Conservation (phyloP, 1,284 basidiomycete genomes). For the Apiotrichum mycotoxinovorans region DNA sequence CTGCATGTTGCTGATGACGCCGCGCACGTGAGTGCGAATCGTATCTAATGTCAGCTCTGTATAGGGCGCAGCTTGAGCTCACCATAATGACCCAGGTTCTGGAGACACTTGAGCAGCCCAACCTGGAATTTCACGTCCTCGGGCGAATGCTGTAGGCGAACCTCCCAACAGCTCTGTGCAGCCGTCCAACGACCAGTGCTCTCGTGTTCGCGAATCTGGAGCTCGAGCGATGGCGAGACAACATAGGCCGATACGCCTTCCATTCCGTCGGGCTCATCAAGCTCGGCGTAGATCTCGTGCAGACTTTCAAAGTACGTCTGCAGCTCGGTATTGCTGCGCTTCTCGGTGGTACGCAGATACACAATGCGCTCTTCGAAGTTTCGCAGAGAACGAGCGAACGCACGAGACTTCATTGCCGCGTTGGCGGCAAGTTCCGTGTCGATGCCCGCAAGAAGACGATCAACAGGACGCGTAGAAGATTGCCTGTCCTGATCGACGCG, state of each 20-base stretch:
- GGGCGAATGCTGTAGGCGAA: conserved; percentile 85
- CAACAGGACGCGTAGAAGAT: conserved; percentile 59
- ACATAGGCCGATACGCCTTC: conserved; percentile 91
- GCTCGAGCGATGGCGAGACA: conserved; percentile 83
- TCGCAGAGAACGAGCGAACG: conserved; percentile 90
- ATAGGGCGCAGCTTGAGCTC: conserved; percentile 41
- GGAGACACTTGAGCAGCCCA: conserved; percentile 83
- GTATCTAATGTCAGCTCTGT: conserved; percentile 63
- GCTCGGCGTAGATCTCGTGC: conserved; percentile 91
- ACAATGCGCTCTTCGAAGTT: conserved; percentile 82
- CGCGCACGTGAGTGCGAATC: conserved; percentile 88
- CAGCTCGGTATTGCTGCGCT: conserved; percentile 55
- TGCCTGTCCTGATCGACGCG: conserved; percentile 54
- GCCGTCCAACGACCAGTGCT: conserved; percentile 97
- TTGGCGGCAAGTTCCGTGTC: conserved; percentile 86
- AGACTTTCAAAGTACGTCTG: conserved; percentile 83
- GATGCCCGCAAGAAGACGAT: conserved; percentile 75
- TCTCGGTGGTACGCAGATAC: conserved; percentile 53
- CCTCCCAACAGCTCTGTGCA: conserved; percentile 99
- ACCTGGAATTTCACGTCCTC: conserved; percentile 85
- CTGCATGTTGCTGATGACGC: conserved; percentile 74
- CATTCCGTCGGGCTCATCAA: conserved; percentile 99
- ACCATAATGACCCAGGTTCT: conserved; percentile 97
- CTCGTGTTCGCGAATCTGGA: conserved; percentile 98
- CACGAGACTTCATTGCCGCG: conserved; percentile 89